Percentiles rank a stretch among this genome's conserved stretches.
These are phyloP conservation scores for Fraxinus paxiana DNA, from an alignment of 305 asterid genomes.

Conservation along the genomic window DNA sequence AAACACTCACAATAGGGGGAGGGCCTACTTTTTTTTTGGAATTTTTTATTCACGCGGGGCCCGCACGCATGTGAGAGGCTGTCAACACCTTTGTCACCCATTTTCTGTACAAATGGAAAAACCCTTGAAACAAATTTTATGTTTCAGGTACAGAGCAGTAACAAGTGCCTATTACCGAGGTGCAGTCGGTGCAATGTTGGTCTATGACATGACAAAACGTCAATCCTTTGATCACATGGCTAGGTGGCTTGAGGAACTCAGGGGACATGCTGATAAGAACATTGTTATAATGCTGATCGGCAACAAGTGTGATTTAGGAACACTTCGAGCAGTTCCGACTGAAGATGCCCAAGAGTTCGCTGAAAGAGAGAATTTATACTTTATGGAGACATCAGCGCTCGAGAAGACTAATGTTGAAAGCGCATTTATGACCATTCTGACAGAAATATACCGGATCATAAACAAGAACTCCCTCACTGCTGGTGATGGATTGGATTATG, in stretches of 20 bases:
- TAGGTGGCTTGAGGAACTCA: conserved; percentile 39
- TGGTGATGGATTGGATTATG: conserved; percentile 17
- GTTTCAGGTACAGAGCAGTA: conserved; percentile 33
- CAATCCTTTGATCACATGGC: conserved; percentile 43
- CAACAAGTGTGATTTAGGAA: conserved; percentile 33
- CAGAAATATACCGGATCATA: conserved; percentile 21
- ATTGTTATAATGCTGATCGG: conserved; percentile 36
- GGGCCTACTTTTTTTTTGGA: too few species aligned
- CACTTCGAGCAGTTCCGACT: conserved; percentile 32
- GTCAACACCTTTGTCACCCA: too few species aligned
- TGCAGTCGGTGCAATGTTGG: conserved; percentile 42
- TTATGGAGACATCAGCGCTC: conserved; percentile 38
- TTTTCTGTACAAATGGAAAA: too few species aligned
- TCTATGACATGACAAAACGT: conserved; percentile 39
- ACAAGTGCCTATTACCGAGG: conserved; percentile 43
- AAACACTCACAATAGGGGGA: too few species aligned
- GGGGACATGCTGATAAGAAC: conserved; percentile 38
- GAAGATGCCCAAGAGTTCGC: conserved; percentile 39
- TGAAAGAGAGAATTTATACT: conserved; percentile 32
- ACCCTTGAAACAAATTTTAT: background rate
- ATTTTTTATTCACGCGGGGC: too few species aligned
- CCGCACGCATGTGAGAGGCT: too few species aligned
- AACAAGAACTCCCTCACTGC: conserved; percentile 31
- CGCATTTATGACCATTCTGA: conserved; percentile 27
- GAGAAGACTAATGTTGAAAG: conserved; percentile 34